Percentiles rank a stretch among this genome's conserved stretches.
Conservation (phyloP, 2,329 filamentous ascomycete species). For the Pseudogymnoascus sp. region DNA sequence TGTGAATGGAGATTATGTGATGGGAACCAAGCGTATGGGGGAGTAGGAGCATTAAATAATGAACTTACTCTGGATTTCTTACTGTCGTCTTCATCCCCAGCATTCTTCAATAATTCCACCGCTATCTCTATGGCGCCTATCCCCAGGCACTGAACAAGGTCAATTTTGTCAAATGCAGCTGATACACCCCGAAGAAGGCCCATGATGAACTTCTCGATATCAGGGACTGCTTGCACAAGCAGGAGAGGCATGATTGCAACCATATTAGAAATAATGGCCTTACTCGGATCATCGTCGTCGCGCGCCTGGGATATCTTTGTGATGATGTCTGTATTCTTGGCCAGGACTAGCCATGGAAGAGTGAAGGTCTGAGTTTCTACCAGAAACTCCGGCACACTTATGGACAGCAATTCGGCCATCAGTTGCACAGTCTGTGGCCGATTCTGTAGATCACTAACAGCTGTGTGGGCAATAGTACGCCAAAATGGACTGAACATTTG, state of each 20-base stretch:
- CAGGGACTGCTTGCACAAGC: slow-evolving; percentile 46
- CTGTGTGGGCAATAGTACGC: slow-evolving; percentile 71
- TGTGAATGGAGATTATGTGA: background rate
- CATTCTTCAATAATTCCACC: slow-evolving; percentile 72
- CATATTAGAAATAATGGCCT: slow-evolving; percentile 46
- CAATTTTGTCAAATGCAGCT: slow-evolving; percentile 56
- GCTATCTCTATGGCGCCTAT: slow-evolving; percentile 67
- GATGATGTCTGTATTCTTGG: slow-evolving; percentile 68
- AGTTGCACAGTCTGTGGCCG: slow-evolving; percentile 75
- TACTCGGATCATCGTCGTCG: slow-evolving; percentile 55
- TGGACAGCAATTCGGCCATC: slow-evolving; percentile 71
- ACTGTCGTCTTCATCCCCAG: slow-evolving; percentile 57
- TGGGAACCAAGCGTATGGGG: background rate
- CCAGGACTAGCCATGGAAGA: slow-evolving; percentile 76
- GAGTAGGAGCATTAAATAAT: background rate
- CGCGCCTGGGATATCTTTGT: slow-evolving; percentile 71
- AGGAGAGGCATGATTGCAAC: slow-evolving; percentile 50
- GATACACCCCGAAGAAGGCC: slow-evolving; percentile 60
- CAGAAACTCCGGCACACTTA: slow-evolving; percentile 66
- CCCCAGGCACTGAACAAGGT: slow-evolving; percentile 60
- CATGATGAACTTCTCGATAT: slow-evolving; percentile 58
- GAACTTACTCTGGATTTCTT: slow-evolving; percentile 47
- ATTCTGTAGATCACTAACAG: slow-evolving; percentile 70
- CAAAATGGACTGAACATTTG: slow-evolving; percentile 80
- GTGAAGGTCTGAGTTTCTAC: slow-evolving; percentile 70